A percentile compares a stretch with the other conserved stretches of the same genome.
Evolutionary conservation across 73 alveolate species (phyloP).

Genomic region (Diophrys appendiculata): DNA sequence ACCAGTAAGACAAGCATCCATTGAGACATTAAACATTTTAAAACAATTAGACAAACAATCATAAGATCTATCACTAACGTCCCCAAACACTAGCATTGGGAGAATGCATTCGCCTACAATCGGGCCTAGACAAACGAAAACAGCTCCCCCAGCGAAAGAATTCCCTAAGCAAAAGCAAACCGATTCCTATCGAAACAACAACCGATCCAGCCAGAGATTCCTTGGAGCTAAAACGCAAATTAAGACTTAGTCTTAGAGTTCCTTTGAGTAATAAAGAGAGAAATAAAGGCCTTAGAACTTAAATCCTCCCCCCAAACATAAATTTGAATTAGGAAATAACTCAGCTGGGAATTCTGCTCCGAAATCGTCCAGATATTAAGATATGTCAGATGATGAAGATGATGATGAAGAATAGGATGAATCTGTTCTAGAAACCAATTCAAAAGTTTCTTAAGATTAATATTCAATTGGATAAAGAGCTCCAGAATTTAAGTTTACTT

Average conservation of each 20-base stretch:
- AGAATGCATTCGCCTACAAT: too few relatives aligned
- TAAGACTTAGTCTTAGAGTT: too few relatives aligned
- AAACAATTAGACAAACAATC: conserved; percentile 12
- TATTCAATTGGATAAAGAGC: too few relatives aligned
- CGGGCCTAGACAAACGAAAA: too few relatives aligned
- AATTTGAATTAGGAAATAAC: background rate
- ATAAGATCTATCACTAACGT: background rate
- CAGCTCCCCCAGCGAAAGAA: too few relatives aligned
- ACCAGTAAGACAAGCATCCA: conserved; percentile 85
- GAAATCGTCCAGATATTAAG: background rate
- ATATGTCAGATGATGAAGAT: background rate
- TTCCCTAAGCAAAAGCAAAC: too few relatives aligned
- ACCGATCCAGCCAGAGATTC: too few relatives aligned
- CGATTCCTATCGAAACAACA: too few relatives aligned
- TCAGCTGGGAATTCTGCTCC: background rate
- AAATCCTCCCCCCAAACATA: background rate
- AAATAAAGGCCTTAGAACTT: background rate
- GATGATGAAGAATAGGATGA: background rate
- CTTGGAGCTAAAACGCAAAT: too few relatives aligned
- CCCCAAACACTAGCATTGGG: too few relatives aligned
- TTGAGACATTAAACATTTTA: conserved; percentile 47
- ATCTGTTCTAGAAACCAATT: background rate
- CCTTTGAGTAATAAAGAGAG: background rate
- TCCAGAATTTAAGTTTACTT: too few relatives aligned
- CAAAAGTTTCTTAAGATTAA: too few relatives aligned